Percentiles rank a stretch among this genome's conserved stretches.
These are phyloP conservation scores for Tolypocladium ophioglossoides DNA, from an alignment of 2,329 filamentous ascomycete species.

Conservation along the genomic window DNA sequence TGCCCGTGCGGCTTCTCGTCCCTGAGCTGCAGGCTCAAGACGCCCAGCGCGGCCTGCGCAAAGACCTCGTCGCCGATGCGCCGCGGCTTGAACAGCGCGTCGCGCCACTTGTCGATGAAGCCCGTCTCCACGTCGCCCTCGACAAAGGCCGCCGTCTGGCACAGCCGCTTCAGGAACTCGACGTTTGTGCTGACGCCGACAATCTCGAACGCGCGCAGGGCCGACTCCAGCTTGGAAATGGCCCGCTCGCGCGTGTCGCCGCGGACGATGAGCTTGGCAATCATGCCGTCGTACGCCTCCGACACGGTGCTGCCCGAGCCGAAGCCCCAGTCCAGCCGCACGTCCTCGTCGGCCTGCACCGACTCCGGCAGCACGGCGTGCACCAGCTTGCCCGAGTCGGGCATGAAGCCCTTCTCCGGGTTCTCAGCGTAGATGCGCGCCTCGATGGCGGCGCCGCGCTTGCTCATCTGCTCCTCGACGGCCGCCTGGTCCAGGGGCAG, in stretches of 20 bases:
- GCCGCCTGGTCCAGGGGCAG: constrained; percentile 45
- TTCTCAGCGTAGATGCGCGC: constrained; percentile 95
- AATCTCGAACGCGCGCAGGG: constrained; percentile 82
- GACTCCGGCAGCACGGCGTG: constrained; percentile 66
- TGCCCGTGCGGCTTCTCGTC: constrained; percentile 33
- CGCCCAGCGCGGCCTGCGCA: constrained; percentile 74
- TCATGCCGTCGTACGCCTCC: constrained; percentile 96
- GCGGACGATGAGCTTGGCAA: constrained; percentile 90
- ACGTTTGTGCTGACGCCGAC: constrained; percentile 92
- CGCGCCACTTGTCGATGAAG: constrained; percentile 82
- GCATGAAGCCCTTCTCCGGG: constrained; percentile 83
- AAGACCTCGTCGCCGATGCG: constrained; percentile 61
- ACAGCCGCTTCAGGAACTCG: constrained; percentile 87
- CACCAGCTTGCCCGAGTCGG: constrained; percentile 80
- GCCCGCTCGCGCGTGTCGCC: constrained; percentile 69
- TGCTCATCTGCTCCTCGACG: constrained; percentile 65
- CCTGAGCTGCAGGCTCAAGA: constrained; percentile 43
- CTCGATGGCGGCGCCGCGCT: constrained; percentile 81
- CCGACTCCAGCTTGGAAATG: constrained; percentile 69
- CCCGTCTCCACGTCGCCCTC: constrained; percentile 87
- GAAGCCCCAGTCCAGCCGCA: constrained; percentile 91
- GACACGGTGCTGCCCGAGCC: constrained; percentile 85
- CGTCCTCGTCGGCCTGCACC: constrained; percentile 50
- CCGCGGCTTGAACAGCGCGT: constrained; percentile 62
- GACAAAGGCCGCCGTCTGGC: constrained; percentile 71